These are phyloP conservation scores for Eutrema heterophyllum DNA, from an alignment of 345 rosid genomes.

Conservation along the genomic window DNA sequence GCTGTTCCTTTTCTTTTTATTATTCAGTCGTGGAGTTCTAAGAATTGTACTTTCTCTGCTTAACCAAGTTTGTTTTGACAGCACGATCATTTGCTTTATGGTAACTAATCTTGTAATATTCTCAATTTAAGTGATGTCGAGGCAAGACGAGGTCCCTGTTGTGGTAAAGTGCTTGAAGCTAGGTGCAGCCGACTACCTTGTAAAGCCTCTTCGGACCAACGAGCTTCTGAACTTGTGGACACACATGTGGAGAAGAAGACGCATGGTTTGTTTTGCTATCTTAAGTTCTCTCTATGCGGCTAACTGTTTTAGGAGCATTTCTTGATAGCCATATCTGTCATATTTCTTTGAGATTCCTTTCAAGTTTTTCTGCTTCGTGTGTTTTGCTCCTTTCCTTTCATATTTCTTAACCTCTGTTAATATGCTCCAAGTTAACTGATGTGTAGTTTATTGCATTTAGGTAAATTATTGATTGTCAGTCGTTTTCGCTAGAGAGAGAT, in stretches of 20 bases:
- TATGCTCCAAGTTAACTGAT: neutral
- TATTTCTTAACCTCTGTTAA: neutral
- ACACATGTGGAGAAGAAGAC: conserved; percentile 76
- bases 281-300: neutral
- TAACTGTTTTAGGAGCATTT: neutral
- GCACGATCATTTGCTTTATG: neutral
- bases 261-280: conserved; percentile 39
- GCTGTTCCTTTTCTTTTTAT: neutral
- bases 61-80: neutral
- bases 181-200: conserved; percentile 90
- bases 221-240: conserved; percentile 82
- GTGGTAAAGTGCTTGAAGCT: conserved; percentile 83
- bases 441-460: neutral
- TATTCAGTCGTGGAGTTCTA: neutral
- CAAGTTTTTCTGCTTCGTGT: neutral
- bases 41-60: neutral
- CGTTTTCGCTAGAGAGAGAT: neutral
- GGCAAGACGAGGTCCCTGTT: conserved; percentile 72
- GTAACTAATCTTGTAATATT: neutral
- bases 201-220: conserved; percentile 77
- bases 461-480: neutral
- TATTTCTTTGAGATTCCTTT: neutral
- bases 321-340: neutral
- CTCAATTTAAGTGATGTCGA: conserved; percentile 65
- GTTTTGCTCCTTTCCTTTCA: neutral